Evolutionary conservation across 768 basidiomycete genomes (phyloP), one percentile per base, ranked within the genome.

Genomic region (Hygrocybe coccinea): DNA sequence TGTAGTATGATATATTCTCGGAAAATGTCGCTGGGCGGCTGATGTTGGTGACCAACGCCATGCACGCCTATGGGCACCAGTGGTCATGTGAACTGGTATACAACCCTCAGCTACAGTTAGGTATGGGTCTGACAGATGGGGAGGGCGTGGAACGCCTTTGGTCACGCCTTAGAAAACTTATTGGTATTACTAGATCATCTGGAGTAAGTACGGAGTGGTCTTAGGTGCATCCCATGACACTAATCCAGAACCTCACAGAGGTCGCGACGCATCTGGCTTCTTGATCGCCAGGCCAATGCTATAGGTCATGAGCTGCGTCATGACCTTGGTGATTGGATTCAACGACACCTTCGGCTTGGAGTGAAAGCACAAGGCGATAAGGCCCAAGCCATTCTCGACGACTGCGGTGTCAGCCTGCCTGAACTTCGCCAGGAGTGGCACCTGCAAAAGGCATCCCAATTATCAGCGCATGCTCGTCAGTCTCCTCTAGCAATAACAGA

Each of bases 31-130:
- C 39, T 0, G 35, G 48, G 2, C 61, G 70, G 0, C 6, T 76
- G 4, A 12, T 39, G 0, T 73, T 72, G 41, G 67, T 65, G 0
- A 72, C 71, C 0, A 69, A 67, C 6, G 72, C 69, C 0, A 70
- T 76, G 68, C 75, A 78, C 56, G 71, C 71, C 0, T 74, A 72
- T 50, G 69, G 67, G 12, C 74, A 75, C 50, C 64, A 72, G 44
- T 75, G 70, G 72, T 57, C 67, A 37, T 74, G 72, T 50, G 71
- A 74, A 51, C 52, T 74, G 0, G 52, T 66, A 0, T 69, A 63
- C 56, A 70, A 73, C 46, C 73, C 74, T 2, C 56, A 66, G 3
- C 43, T 71, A 6, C 45, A 62, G 1, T 22, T 51, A 12, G 71
- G 70, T 1, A 45, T 66, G 29, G 71, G 69, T 9, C 54, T 70